These are phyloP conservation scores for Angomonas deanei DNA, from an alignment of 208 protist species.

Conservation along the genomic window DNA sequence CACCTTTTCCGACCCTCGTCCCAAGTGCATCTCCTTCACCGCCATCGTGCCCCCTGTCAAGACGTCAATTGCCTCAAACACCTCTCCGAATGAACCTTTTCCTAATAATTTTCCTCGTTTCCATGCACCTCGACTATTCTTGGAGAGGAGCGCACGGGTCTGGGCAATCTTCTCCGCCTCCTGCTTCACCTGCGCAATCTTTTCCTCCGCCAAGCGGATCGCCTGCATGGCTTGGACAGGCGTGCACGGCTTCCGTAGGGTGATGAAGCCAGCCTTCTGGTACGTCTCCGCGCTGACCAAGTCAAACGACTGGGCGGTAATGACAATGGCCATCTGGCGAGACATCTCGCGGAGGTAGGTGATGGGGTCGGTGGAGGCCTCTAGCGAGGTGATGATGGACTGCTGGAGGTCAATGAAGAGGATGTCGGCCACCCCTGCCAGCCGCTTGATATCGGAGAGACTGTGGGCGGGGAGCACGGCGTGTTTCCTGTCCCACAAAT, in stretches of 20 bases:
- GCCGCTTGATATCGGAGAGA: conserved; percentile 60
- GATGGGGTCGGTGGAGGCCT: conserved; percentile 54
- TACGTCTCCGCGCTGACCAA: conserved; percentile 52
- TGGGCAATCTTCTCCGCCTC: conserved; percentile 69
- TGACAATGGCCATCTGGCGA: conserved; percentile 73
- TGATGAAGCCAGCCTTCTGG: conserved; percentile 76
- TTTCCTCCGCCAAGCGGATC: conserved; percentile 73
- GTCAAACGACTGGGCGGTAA: conserved; percentile 64
- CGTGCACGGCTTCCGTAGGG: conserved; percentile 79
- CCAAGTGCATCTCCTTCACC: conserved; percentile 79
- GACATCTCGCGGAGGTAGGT: conserved; percentile 66
- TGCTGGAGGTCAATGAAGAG: conserved; percentile 84
- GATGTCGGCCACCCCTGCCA: conserved; percentile 75
- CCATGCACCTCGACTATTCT: conserved; percentile 83
- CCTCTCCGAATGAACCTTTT: conserved; percentile 78
- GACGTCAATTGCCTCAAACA: conserved; percentile 80
- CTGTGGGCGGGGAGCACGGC: conserved; percentile 76
- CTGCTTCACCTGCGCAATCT: conserved; percentile 59
- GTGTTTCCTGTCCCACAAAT: conserved; percentile 84
- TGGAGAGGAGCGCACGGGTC: conserved; percentile 72
- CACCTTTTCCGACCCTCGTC: conserved; percentile 31
- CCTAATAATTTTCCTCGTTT: conserved; percentile 67
- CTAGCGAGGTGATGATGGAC: conserved; percentile 43
- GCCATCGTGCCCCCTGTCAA: conserved; percentile 88
- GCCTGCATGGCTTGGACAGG: conserved; percentile 67